Conservation (phyloP, 805 yeast genomes). For the Trichomonascus vanleenenianus region DNA sequence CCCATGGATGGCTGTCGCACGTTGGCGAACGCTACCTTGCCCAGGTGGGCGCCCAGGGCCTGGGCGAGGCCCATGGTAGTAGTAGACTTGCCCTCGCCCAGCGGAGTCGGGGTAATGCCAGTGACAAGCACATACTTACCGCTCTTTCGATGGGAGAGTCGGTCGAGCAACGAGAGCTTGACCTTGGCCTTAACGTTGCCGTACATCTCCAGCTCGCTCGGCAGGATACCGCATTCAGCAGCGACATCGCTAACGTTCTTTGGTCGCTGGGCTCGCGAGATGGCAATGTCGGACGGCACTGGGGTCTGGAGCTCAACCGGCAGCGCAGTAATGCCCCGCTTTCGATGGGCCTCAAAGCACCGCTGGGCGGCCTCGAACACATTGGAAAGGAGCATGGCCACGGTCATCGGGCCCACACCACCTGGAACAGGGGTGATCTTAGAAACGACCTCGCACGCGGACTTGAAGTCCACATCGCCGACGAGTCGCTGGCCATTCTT, state of each 20-base stretch:
- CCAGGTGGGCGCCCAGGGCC: conserved; percentile 85
- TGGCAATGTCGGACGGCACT: conserved; percentile 86
- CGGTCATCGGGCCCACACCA: conserved; percentile 99
- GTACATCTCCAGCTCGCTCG: conserved; percentile 75
- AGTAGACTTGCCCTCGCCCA: conserved; percentile 97
- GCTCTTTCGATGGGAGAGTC: conserved; percentile 55
- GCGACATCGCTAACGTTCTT: conserved; percentile 75
- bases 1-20: conserved; percentile 99
- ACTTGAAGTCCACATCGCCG: conserved; percentile 85
- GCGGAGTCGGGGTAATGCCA: conserved; percentile 96
- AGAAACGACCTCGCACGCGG: conserved; percentile 53
- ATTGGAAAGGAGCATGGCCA: conserved; percentile 87
- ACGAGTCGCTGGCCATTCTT: conserved; percentile 77
- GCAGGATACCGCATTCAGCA: conserved; percentile 68
- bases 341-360: conserved; percentile 38
- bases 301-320: conserved; percentile 50
- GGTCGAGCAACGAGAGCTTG: conserved; percentile 57
- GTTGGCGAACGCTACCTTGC: conserved; percentile 78
- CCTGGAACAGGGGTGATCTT: conserved; percentile 95
- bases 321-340: conserved; percentile 45
- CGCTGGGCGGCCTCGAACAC: conserved; percentile 73
- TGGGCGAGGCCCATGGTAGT: conserved; percentile 94
- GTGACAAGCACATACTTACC: conserved; percentile 90
- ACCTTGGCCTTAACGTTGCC: conserved; percentile 91
- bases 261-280: conserved; percentile 82